These are phyloP conservation scores for Podospora pseudoanserina DNA, from an alignment of 495 filamentous ascomycete species.

Conservation along the genomic window DNA sequence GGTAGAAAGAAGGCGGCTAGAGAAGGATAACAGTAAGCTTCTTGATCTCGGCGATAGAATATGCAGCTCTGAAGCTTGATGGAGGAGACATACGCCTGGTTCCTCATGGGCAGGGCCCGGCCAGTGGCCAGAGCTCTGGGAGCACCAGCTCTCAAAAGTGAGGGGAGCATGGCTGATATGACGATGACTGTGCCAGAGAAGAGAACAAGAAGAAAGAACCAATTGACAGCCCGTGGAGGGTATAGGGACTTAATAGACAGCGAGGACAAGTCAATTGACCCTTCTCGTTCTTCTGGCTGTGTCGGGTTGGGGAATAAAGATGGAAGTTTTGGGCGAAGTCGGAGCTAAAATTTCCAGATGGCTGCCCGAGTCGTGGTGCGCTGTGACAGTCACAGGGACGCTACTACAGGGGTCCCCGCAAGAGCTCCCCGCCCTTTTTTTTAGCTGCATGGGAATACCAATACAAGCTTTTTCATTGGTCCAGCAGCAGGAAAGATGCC, in stretches of 20 bases:
- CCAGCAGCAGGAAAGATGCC: neutral
- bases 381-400: constrained; percentile 28
- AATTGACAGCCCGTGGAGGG: constrained; percentile 13
- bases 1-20: constrained; percentile 42
- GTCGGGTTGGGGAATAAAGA: neutral
- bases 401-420: constrained; percentile 29
- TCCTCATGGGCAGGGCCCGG: constrained; percentile 34
- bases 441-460: constrained; percentile 25
- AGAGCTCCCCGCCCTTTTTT: constrained; percentile 17
- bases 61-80: neutral
- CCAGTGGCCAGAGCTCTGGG: constrained; percentile 39
- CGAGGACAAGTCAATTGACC: constrained; percentile 23
- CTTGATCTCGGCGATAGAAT: constrained; percentile 4
- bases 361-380: constrained; percentile 9
- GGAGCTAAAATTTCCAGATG: constrained; percentile 30
- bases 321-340: constrained; percentile 32
- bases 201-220: constrained; percentile 6
- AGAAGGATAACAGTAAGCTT: constrained; percentile 6
- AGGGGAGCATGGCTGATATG: constrained; percentile 36
- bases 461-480: constrained; percentile 34
- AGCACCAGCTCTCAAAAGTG: constrained; percentile 39
- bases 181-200: neutral
- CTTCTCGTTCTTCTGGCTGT: constrained; percentile 8
- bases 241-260: neutral
- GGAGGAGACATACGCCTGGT: constrained; percentile 34